Percentiles rank a stretch among this genome's conserved stretches.
These are phyloP conservation scores for Aspergillus puulaauensis DNA, from an alignment of 2,329 filamentous ascomycete species.

Conservation along the genomic window DNA sequence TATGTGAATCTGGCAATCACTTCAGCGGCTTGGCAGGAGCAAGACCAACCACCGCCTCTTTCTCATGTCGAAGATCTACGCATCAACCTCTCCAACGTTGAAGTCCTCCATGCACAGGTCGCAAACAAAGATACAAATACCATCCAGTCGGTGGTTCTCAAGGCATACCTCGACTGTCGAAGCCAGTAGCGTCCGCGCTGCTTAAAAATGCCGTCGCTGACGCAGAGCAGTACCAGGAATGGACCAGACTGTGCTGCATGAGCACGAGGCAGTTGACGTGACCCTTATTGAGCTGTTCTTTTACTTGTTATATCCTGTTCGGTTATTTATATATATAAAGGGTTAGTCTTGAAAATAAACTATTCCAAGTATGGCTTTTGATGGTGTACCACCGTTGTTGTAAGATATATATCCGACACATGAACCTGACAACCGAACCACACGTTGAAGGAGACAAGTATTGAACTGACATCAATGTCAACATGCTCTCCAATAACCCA, in stretches of 20 bases:
- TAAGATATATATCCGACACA: too few relatives aligned
- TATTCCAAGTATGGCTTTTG: too few relatives aligned
- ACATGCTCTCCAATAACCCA: too few relatives aligned
- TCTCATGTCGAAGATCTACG: not conserved
- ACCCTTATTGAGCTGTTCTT: not conserved
- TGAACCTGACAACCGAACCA: too few relatives aligned
- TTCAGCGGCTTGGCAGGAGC: not conserved
- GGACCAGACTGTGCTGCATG: slow-evolving; percentile 1
- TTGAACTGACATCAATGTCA: too few relatives aligned
- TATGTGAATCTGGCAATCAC: too few relatives aligned
- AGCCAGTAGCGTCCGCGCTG: not conserved
- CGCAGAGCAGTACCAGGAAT: slow-evolving; percentile 5
- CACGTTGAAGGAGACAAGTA: too few relatives aligned
- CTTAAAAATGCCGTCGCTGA: slow-evolving; percentile 10
- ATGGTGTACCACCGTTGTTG: too few relatives aligned
- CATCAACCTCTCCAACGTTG: not conserved
- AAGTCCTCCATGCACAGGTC: slow-evolving; percentile 3
- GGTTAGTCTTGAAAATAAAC: too few relatives aligned
- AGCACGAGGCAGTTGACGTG: slow-evolving; percentile 3
- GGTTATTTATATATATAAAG: too few relatives aligned
- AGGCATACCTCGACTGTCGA: not conserved
- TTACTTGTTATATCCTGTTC: too few relatives aligned
- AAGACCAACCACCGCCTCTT: not conserved
- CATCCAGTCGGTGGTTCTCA: not conserved
- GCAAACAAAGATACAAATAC: not conserved